Percentiles rank a stretch among this genome's conserved stretches.
Evolutionary conservation across 2,329 filamentous ascomycete species (phyloP).

Genomic region (Pseudogymnoascus sp.): DNA sequence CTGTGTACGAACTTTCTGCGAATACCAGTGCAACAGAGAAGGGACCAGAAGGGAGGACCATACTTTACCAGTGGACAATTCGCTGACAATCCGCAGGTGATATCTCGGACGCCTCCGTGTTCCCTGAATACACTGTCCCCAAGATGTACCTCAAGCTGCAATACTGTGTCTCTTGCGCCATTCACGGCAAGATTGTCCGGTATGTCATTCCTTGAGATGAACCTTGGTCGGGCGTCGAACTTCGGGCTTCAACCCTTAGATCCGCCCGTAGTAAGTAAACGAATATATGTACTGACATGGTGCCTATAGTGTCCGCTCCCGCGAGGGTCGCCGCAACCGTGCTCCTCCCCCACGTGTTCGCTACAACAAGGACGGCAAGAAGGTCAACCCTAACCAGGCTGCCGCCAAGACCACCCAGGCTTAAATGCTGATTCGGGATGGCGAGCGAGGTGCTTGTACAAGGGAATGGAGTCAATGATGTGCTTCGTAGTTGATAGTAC

Average conservation of each 20-base stretch:
- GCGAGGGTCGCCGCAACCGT: constrained; percentile 96
- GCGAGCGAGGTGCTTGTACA: constrained; percentile 5
- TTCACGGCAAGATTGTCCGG: constrained; percentile 99
- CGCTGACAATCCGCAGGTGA: constrained; percentile 59
- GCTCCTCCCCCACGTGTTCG: constrained; percentile 93
- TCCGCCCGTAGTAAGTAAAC: not conserved
- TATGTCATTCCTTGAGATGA: constrained; percentile 61
- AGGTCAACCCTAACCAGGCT: constrained; percentile 79
- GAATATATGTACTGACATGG: not conserved
- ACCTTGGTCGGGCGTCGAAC: constrained; percentile 43
- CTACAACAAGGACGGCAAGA: constrained; percentile 99
- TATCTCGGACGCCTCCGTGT: constrained; percentile 99
- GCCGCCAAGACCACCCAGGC: constrained; percentile 30
- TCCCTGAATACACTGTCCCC: constrained; percentile 97
- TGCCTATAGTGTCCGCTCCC: constrained; percentile 77
- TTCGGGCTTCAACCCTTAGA: constrained; percentile 28
- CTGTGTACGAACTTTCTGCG: constrained; percentile 9
- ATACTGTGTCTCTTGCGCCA: constrained; percentile 99
- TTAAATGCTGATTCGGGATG: constrained; percentile 19
- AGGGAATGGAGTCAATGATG: constrained; percentile 6
- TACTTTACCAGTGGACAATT: constrained; percentile 12
- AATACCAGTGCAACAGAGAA: not conserved
- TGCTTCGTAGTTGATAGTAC: constrained; percentile 8
- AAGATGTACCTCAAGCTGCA: constrained; percentile 99
- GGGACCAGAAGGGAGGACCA: not conserved